Conservation (phyloP, 1,284 basidiomycete species). For the Wolfiporia cocos region DNA sequence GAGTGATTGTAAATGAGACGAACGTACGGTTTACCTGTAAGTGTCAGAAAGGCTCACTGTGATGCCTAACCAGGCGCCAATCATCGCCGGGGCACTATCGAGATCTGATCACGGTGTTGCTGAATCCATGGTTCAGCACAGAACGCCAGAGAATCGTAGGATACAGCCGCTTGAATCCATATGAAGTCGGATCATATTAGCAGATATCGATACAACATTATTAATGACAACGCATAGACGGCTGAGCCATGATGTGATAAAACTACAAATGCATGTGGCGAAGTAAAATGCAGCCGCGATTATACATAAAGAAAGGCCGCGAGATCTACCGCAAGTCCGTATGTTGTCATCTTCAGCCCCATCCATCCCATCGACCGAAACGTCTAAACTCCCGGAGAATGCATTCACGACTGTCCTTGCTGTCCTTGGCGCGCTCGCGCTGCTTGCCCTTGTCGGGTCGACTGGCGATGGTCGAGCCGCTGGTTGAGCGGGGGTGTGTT, state of each 20-base stretch:
- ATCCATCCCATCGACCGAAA: conserved; percentile 83
- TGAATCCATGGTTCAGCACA: no score
- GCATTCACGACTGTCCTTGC: conserved; percentile 59
- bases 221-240: conserved; percentile 1
- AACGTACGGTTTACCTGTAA: no score
- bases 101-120: no score
- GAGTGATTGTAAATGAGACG: no score
- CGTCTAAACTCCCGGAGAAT: conserved; percentile 68
- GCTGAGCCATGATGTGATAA: conserved; percentile 1
- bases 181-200: background rate
- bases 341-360: conserved; percentile 42
- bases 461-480: conserved; percentile 42
- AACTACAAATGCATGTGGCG: conserved; percentile 10
- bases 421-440: conserved; percentile 49
- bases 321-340: no score
- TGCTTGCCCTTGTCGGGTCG: conserved; percentile 58
- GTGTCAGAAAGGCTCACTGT: no score
- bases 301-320: no score
- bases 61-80: no score
- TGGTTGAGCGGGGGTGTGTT: conserved; percentile 42
- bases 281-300: conserved; percentile 3
- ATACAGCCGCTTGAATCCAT: no score
- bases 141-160: no score
- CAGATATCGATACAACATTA: conserved; percentile 14
- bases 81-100: no score